Evolutionary conservation across 768 basidiomycete species (phyloP), one percentile per base, ranked within the genome.

Genomic region (Strobilomyces echinocephalus): DNA sequence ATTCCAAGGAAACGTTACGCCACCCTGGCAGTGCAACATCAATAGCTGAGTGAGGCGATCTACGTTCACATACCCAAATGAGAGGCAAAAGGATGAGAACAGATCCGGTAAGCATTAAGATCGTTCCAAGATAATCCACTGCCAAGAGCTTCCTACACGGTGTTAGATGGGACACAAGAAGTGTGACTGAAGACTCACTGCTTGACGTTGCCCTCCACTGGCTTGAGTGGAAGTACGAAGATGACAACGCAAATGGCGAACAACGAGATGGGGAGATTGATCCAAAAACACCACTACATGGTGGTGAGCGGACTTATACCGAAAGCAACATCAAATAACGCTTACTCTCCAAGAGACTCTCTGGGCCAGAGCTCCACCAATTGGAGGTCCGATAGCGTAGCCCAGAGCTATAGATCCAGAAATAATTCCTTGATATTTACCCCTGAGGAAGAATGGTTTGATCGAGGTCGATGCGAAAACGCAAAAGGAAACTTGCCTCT

Each of bases 351-450:
- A 87, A 46, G 76, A 76, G 5, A 76, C 80, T 49, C 79, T 81
- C 63, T 87, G 74, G 4, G 83, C 75, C 36, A 89, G 67, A 0
- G 77, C 76, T 49, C 88, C 87, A 6, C 87, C 87, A 5, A 88
- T 71, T 0, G 86, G 72, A 0, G 87, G 87, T 0, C 87, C 87
- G 5, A 85, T 73, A 0, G 80, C 78, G 60, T 83, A 87, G 4
- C 85, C 83, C 11, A 84, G 67, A 35, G 62, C 60, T 15, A 80
- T 73, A 12, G 80, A 75, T 5, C 76, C 80, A 4, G 83, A 81
- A 20, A 85, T 83, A 34, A 88, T 84, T 1, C 88, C 88, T 60
- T 87, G 85, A 60, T 88, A 90, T 69, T 88, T 88, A 24, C 87
- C 87, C 57, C 83, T 83, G 56, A 16, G 46, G 15, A 48, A 54